phyloP scores from a whole-genome alignment of 2,329 filamentous ascomycete species.

The Fusarium phyllophilum region DNA sequence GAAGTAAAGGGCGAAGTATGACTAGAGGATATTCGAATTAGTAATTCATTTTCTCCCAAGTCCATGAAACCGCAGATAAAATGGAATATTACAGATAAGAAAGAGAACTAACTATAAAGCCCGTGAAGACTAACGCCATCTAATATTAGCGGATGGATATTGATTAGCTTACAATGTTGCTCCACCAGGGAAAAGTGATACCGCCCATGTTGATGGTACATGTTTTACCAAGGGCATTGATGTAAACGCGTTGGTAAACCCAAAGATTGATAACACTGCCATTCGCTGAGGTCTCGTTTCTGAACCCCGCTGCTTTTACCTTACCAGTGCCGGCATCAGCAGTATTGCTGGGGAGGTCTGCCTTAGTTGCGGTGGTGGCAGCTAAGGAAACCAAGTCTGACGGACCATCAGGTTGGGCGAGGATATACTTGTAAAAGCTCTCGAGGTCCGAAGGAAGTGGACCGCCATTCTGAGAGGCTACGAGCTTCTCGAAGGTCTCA shows the following conservation, averaged over 20 bases:
- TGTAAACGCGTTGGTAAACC: not conserved
- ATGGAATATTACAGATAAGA: not conserved
- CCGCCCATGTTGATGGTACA: not conserved
- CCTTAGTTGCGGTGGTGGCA: not conserved
- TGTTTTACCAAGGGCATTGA: not conserved
- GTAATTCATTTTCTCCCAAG: not conserved
- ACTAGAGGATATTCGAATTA: not conserved
- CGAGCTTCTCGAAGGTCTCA: not conserved
- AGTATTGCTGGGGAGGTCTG: fast-evolving
- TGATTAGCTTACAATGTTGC: not conserved
- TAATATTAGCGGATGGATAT: not conserved
- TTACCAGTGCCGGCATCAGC: fast-evolving
- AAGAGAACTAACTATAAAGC: not conserved
- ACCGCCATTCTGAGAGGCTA: not conserved
- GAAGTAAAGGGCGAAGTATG: not conserved
- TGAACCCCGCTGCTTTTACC: not conserved
- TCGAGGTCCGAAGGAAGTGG: not conserved
- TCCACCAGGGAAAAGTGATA: not conserved
- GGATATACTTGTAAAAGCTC: not conserved
- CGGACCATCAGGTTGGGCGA: not conserved
- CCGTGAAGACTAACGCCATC: not conserved
- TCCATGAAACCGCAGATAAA: not conserved
- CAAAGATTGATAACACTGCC: not conserved
- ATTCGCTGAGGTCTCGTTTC: not conserved
- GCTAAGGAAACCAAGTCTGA: not conserved